phyloP scores from a whole-genome alignment of 2,329 filamentous ascomycete genomes.

The Fusarium sp. region DNA sequence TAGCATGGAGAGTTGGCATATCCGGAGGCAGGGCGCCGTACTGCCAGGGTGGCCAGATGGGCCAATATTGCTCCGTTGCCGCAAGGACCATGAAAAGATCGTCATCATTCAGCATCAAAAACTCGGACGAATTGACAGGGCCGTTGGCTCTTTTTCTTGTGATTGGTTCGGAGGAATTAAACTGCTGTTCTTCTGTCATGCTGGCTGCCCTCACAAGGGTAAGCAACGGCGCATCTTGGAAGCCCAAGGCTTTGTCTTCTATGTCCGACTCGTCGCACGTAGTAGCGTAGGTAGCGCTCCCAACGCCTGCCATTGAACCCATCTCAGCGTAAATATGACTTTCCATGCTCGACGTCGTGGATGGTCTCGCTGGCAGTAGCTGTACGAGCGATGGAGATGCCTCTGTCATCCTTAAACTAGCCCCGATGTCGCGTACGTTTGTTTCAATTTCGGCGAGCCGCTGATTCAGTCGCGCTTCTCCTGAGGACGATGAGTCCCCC shows the following conservation, averaged over 20 bases:
- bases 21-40: background rate
- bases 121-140: background rate
- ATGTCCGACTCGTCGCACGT: background rate
- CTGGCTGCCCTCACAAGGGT: background rate
- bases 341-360: background rate
- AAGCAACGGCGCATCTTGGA: background rate
- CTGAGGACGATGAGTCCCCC: too few species aligned
- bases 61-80: background rate
- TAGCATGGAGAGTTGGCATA: background rate
- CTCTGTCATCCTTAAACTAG: background rate
- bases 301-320: background rate
- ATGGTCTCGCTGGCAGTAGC: background rate
- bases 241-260: background rate
- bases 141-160: background rate
- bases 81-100: background rate
- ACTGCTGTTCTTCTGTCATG: background rate
- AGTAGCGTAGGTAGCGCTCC: background rate
- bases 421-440: background rate
- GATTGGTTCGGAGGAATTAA: background rate
- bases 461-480: background rate
- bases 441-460: background rate
- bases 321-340: background rate
- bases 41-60: background rate
- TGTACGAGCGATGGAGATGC: background rate
- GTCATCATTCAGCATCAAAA: background rate